A percentile compares a stretch with the other conserved stretches of the same genome.
These are phyloP conservation scores for Mariannaea sp. DNA, from an alignment of 2,329 filamentous ascomycete species.

Conservation along the genomic window DNA sequence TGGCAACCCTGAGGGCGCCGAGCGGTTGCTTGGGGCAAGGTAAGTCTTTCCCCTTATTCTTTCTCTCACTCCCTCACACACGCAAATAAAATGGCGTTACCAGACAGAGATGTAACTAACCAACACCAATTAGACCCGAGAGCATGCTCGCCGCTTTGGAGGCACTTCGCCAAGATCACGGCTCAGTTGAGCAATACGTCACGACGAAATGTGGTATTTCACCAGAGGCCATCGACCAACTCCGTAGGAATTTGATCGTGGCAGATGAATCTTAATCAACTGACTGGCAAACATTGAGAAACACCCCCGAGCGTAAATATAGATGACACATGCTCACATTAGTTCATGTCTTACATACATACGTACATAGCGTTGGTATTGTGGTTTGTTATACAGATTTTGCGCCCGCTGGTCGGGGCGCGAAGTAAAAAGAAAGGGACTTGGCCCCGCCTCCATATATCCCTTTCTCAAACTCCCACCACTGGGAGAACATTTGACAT, in stretches of 20 bases:
- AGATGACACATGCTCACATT: conserved; percentile 25
- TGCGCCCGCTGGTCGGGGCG: conserved; percentile 22
- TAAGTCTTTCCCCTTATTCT: too few species aligned
- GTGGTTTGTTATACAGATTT: conserved; percentile 34
- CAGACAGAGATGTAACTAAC: too few species aligned
- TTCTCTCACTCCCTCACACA: background rate
- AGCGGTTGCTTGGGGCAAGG: conserved; percentile 52
- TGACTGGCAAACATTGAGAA: too few species aligned
- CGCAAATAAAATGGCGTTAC: background rate
- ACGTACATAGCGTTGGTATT: conserved; percentile 31
- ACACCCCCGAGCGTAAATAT: conserved; percentile 41
- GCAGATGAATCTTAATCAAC: conserved; percentile 46
- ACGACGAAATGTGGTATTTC: conserved; percentile 61
- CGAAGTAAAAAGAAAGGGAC: too few species aligned
- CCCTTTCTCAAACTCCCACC: conserved; percentile 3
- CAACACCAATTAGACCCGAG: conserved; percentile 44
- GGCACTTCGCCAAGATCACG: conserved; percentile 64
- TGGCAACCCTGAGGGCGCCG: conserved; percentile 50
- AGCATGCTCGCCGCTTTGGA: conserved; percentile 55
- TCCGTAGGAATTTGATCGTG: conserved; percentile 56
- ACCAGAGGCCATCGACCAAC: conserved; percentile 56
- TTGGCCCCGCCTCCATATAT: too few species aligned
- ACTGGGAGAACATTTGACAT: conserved; percentile 20
- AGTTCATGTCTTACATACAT: conserved; percentile 31
- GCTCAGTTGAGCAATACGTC: conserved; percentile 68